Evolutionary conservation across 208 protist species (phyloP).

Genomic region (Naegleria gruberi): DNA sequence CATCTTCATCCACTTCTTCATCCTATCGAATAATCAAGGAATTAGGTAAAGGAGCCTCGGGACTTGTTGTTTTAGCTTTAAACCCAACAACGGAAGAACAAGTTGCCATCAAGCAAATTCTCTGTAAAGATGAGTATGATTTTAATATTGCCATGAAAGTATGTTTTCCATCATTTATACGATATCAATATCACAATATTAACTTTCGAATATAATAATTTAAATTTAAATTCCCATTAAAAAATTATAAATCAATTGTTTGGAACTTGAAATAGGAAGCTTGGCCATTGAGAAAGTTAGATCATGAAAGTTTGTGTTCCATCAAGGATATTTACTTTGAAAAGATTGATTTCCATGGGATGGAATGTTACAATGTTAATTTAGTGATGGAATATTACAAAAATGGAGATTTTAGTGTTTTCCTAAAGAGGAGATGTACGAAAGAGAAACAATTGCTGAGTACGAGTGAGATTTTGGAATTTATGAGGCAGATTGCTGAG

Average conservation of each 20-base stretch:
- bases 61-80: neutral
- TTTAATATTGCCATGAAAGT: neutral
- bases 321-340: neutral
- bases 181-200: no score
- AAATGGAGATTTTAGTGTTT: neutral
- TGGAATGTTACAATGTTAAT: neutral
- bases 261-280: neutral
- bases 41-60: neutral
- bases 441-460: neutral
- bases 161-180: no score
- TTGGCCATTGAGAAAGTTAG: neutral
- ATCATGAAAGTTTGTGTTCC: neutral
- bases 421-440: neutral
- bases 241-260: neutral
- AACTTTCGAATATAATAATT: no score
- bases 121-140: neutral
- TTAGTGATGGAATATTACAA: neutral
- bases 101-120: neutral
- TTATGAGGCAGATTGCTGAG: constrained; percentile 3
- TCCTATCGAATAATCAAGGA: neutral
- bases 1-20: neutral
- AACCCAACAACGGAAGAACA: neutral
- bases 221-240: no score
- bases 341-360: neutral
- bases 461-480: neutral